Conservation (phyloP, 106 monocot genomes). For the Dendrobium nobile region DNA sequence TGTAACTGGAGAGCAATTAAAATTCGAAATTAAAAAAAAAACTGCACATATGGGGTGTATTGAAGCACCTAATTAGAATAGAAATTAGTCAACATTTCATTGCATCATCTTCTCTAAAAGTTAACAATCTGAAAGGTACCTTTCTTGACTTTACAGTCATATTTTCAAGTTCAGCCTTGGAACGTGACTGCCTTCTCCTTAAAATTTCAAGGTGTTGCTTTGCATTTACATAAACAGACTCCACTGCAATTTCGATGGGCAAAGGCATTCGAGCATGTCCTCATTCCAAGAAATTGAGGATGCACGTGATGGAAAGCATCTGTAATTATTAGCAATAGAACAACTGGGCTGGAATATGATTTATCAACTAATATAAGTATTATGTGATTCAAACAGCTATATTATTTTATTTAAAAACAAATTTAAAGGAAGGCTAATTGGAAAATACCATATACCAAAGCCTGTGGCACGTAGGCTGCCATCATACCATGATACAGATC, state of each 20-base stretch:
- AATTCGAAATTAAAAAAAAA: not conserved
- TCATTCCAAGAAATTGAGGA: constrained; percentile 35
- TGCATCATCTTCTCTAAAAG: not conserved
- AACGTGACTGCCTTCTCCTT: constrained; percentile 57
- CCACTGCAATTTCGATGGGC: constrained; percentile 50
- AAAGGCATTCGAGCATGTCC: constrained; percentile 43
- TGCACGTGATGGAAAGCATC: constrained; percentile 22
- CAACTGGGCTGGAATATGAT: not conserved
- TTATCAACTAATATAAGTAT: not conserved
- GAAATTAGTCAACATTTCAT: not conserved
- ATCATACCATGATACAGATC: constrained; percentile 41
- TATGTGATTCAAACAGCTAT: not conserved
- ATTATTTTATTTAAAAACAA: not conserved
- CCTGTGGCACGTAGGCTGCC: constrained; percentile 42
- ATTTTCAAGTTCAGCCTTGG: constrained; percentile 53
- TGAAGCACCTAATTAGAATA: not conserved
- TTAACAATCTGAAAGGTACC: constrained; percentile 18
- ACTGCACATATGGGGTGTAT: not conserved
- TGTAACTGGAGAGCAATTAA: not conserved
- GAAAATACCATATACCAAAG: constrained; percentile 21
- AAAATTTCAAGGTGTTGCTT: constrained; percentile 59
- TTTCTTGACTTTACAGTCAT: constrained; percentile 45
- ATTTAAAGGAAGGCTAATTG: not conserved
- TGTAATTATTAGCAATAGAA: constrained; percentile 1
- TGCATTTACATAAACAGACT: constrained; percentile 62